Evolutionary conservation across 2,329 filamentous ascomycete genomes (phyloP).

Genomic region (Aspergillus luchuensis): DNA sequence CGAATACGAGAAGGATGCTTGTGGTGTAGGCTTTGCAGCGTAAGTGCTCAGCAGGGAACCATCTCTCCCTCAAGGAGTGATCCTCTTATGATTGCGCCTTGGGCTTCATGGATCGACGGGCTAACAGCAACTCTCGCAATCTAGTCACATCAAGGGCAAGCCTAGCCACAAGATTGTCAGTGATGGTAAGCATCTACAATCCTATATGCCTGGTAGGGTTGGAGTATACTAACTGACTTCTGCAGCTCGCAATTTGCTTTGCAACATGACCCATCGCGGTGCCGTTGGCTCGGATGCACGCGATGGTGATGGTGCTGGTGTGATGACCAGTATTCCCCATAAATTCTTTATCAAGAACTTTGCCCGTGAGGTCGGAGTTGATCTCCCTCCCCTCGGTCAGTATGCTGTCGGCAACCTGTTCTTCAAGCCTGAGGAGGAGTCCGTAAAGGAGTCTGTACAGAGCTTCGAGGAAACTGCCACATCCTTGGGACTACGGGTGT

Average conservation of each 20-base stretch:
- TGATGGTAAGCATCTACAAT: conserved; percentile 70
- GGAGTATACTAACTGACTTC: conserved; percentile 33
- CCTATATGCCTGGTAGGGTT: no score
- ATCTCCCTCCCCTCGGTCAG: conserved; percentile 83
- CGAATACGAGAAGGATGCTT: conserved; percentile 96
- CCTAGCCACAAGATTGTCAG: conserved; percentile 97
- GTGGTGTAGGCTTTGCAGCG: conserved; percentile 98
- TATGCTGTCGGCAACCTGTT: conserved; percentile 98
- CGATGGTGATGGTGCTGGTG: conserved; percentile 96
- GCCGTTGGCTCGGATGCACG: conserved; percentile 96
- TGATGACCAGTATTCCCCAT: conserved; percentile 99
- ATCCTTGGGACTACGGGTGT: conserved; percentile 80
- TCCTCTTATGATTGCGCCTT: background rate
- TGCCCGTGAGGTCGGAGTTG: conserved; percentile 82
- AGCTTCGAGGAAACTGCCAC: conserved; percentile 94
- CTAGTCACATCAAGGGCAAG: conserved; percentile 93
- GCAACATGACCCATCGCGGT: conserved; percentile 99
- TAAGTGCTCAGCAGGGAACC: conserved; percentile 51
- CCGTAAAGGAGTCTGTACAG: conserved; percentile 83
- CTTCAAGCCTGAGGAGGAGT: conserved; percentile 94
- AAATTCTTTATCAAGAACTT: conserved; percentile 99
- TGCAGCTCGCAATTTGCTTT: conserved; percentile 84
- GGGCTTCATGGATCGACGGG: background rate
- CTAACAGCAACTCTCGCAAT: conserved; percentile 15
- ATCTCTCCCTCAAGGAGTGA: no score